Conservation (phyloP, 1,284 basidiomycete species). For the Rugosomyces carneus region DNA sequence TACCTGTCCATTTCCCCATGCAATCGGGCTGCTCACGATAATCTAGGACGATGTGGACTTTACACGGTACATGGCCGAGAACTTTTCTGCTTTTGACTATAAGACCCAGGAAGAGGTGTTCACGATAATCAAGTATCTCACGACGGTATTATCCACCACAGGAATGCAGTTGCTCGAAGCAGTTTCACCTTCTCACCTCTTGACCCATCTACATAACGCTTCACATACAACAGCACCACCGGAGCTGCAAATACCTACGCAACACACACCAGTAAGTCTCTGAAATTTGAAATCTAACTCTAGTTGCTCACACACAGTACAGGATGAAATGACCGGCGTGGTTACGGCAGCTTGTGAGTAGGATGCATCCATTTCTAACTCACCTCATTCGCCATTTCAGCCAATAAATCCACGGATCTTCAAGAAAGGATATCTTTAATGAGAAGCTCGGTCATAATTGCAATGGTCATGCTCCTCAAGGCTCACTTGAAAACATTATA, state of each 20-base stretch:
- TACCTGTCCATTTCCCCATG: constrained; percentile 2
- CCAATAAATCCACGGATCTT: constrained; percentile 8
- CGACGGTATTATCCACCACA: constrained; percentile 74
- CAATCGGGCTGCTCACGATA: neutral
- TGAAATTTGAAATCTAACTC: neutral
- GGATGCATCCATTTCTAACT: too few species aligned
- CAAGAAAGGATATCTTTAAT: constrained; percentile 39
- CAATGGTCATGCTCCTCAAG: constrained; percentile 80
- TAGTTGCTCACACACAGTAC: neutral
- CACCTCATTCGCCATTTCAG: constrained; percentile 9
- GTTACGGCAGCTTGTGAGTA: constrained; percentile 9
- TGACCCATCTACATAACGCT: constrained; percentile 50
- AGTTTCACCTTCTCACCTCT: constrained; percentile 61
- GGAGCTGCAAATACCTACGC: constrained; percentile 1
- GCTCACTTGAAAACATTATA: constrained; percentile 78
- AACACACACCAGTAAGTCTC: constrained; percentile 8
- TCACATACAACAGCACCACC: constrained; percentile 12
- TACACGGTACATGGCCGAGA: constrained; percentile 89
- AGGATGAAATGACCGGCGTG: constrained; percentile 15
- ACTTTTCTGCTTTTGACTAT: constrained; percentile 88
- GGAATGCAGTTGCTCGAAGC: constrained; percentile 76
- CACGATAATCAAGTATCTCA: constrained; percentile 78
- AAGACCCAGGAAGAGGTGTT: constrained; percentile 92
- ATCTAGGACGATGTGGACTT: constrained; percentile 75
- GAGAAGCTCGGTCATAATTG: constrained; percentile 68